These are phyloP conservation scores for Penstemon eatonii DNA, from an alignment of 257 asterid species.

Conservation along the genomic window DNA sequence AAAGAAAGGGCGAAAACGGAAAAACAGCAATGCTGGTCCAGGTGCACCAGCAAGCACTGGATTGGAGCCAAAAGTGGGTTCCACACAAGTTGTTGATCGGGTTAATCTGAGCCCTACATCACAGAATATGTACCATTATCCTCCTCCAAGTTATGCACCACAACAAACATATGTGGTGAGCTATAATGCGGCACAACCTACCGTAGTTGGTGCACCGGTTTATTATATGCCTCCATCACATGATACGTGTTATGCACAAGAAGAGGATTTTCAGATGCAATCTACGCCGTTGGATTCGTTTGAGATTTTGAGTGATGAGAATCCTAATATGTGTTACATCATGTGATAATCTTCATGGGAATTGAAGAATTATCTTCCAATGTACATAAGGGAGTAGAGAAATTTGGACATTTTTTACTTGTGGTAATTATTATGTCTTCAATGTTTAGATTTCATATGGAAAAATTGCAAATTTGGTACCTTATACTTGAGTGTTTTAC, in stretches of 20 bases:
- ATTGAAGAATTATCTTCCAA: not conserved
- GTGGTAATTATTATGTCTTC: not conserved
- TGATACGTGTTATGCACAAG: conserved; percentile 31
- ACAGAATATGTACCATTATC: conserved; percentile 38
- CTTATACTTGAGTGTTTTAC: no score
- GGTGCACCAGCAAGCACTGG: conserved; percentile 47
- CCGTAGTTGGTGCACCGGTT: conserved; percentile 37
- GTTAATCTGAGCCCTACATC: conserved; percentile 38
- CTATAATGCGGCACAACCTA: conserved; percentile 62
- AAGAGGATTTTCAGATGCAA: conserved; percentile 33
- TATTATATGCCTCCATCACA: conserved; percentile 56
- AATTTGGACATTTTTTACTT: conserved; percentile 15
- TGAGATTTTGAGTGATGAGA: conserved; percentile 75
- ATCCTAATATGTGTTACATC: conserved; percentile 68
- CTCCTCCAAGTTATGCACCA: conserved; percentile 34
- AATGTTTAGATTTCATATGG: not conserved
- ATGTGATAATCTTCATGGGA: conserved; percentile 40
- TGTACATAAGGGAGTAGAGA: conserved; percentile 9
- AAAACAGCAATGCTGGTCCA: conserved; percentile 29
- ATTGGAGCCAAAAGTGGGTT: conserved; percentile 42
- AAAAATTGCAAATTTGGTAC: no score
- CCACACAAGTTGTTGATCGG: conserved; percentile 42
- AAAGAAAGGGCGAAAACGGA: conserved; percentile 35
- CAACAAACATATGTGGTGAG: conserved; percentile 51
- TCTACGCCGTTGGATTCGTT: conserved; percentile 58